Percentiles rank a stretch among this genome's conserved stretches.
Conservation (phyloP, 257 asterid genomes). For the Ballota nigra region DNA sequence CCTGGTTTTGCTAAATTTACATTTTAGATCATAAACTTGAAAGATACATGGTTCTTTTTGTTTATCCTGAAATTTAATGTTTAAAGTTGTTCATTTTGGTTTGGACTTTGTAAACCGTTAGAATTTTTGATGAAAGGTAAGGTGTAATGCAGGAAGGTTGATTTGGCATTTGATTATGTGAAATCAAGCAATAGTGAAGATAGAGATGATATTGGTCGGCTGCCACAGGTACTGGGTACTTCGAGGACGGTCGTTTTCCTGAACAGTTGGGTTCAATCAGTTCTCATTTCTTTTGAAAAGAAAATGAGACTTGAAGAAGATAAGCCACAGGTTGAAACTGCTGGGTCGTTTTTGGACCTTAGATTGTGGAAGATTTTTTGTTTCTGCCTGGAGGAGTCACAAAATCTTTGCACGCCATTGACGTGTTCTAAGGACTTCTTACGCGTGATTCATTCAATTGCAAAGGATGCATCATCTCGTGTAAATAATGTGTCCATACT, state of each 20-base stretch:
- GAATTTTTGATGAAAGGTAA: slow-evolving; percentile 22
- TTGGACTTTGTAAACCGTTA: neutral
- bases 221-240: slow-evolving; percentile 50
- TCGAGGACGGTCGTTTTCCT: slow-evolving; percentile 59
- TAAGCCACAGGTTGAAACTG: slow-evolving; percentile 29
- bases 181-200: slow-evolving; percentile 35
- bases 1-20: neutral
- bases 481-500: slow-evolving; percentile 18
- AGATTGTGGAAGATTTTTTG: slow-evolving; percentile 75
- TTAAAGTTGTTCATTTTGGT: neutral
- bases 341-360: slow-evolving; percentile 51
- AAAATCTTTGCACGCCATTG: slow-evolving; percentile 45
- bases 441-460: slow-evolving; percentile 54
- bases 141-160: slow-evolving; percentile 66
- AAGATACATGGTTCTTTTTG: neutral
- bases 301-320: slow-evolving; percentile 38
- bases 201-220: slow-evolving; percentile 25
- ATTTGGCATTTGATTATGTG: slow-evolving; percentile 60
- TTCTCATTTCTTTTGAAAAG: slow-evolving; percentile 63
- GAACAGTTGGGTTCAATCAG: slow-evolving; percentile 68
- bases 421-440: slow-evolving; percentile 60
- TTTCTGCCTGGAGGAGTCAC: slow-evolving; percentile 79
- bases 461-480: slow-evolving; percentile 40
- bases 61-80: neutral
- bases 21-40: neutral